Base-by-base conservation (phyloP, 1,284 basidiomycete genomes). In the Serendipita sp. region DNA sequence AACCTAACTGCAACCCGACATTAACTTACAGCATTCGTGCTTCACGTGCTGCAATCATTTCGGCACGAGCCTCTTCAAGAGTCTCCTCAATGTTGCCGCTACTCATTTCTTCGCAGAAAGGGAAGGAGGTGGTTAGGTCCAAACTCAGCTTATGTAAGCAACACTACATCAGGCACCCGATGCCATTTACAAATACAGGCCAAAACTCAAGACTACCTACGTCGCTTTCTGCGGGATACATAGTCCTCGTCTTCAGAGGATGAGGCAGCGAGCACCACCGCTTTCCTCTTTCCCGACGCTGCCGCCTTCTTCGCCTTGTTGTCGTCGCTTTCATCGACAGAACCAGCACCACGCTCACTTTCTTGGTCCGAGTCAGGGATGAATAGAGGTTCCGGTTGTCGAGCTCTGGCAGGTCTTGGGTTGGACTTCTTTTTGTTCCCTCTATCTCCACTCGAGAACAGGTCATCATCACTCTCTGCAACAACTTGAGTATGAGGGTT, bases 31-130 rank as follows among this genome's bases (percentile, higher is more conserved):
- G 53, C 29, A 58, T 30, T 4, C 53, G 29, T 30, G 10, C 29
- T 58, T 32, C 53, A 10, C 53, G 53, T 32, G 32, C 26, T n/a
- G 53, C 53, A 58, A 58, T 58, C n/a, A 32, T n/a, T 34, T 58
- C 53, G 10, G 17, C 32, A 58, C 53, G 53, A n/a, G 34, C 34
- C 34, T 58, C 26, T 34, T 58, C 53, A 10, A 58, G 4, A 32
- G 32, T 32, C 17, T 26, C 34, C 32, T 4, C 53, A 58, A 4
- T 32, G 26, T 58, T 26, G 38, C 38, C 38, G 34, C 26, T 35
- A 34, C 32, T 58, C 53, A 58, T 58, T 8, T 22, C 22, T 22
- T 32, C 32, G 22, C 15, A 32, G 32, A 10, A 8, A 58, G 10
- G 4, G 53, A 12, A 58, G 32, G 2, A 10, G 8, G 32, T 30